Base-by-base conservation (phyloP, 768 basidiomycete genomes). In the Amanita molliuscula region DNA sequence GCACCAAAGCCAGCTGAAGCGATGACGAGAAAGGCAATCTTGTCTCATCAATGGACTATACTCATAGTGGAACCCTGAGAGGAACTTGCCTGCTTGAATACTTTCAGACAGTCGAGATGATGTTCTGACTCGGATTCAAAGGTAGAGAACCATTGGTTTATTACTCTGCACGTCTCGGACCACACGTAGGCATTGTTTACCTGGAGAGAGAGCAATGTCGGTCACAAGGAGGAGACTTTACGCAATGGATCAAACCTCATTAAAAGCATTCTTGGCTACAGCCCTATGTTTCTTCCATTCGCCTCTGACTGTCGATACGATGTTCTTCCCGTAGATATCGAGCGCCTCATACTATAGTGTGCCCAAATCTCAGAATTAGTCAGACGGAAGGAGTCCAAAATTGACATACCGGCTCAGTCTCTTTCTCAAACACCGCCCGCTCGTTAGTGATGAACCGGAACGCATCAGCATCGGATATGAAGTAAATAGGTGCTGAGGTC, bases 211-310 rank as follows among this genome's bases (percentile, higher is more conserved):
- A 28, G 13, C 20, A 3, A n/a, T n/a, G n/a, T 42, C n/a, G 26
- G 26, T 15, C 13, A 31, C 13, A 5, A 13, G 5, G 7, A 13
- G 4, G 31, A 31, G 11, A 29, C 6, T 13, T 5, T 13, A 4
- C 2, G 31, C 10, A 35, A 46, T 3, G 35, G 16, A 13, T 42
- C 59, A 43, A 48, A 63, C 76, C 61, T 77, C 76, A 41, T 68
- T 75, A 59, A 78, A 78, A 0, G 76, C 76, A 8, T 72, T 68
- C 47, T 71, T 75, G 18, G 73, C 62, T 0, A 74, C 62, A 8
- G 57, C 59, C 37, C 73, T 65, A 53, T 76, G 75, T 2, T 72
- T 63, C 44, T 71, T 71, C 75, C 76, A 78, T n/a, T 71, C 67
- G 0, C 65, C 47, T 5, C 67, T 72, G 44, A 74, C 74, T 0